Evolutionary conservation across 441 rosid species (phyloP).

Genomic region (Gossypium lobatum): DNA sequence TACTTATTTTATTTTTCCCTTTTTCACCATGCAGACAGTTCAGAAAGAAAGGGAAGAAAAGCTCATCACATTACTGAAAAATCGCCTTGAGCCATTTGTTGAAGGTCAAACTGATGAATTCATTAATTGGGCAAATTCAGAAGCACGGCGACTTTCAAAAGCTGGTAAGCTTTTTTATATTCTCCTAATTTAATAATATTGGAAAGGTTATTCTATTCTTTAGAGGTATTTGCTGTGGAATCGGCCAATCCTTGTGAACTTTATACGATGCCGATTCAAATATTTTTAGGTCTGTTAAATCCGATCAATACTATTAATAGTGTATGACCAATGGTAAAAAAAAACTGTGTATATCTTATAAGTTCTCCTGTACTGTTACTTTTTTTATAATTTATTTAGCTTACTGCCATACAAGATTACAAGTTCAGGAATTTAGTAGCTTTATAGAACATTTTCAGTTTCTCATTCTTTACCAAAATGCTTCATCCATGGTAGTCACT

Average conservation of each 20-base stretch:
- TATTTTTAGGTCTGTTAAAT: not conserved
- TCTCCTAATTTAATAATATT: not conserved
- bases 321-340: not conserved
- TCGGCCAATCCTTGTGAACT: not conserved
- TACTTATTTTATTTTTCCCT: slow-evolving; percentile 3
- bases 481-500: not conserved
- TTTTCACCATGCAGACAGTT: slow-evolving; percentile 39
- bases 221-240: too few relatives aligned
- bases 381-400: not conserved
- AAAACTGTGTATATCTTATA: not conserved
- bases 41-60: slow-evolving; percentile 73
- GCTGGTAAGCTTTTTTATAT: slow-evolving; percentile 46
- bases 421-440: not conserved
- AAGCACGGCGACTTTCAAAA: slow-evolving; percentile 63
- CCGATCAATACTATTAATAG: not conserved
- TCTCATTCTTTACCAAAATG: not conserved
- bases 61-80: slow-evolving; percentile 56
- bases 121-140: slow-evolving; percentile 66
- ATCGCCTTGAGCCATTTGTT: slow-evolving; percentile 66
- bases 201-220: not conserved
- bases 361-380: not conserved
- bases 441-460: not conserved
- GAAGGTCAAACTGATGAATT: slow-evolving; percentile 64
- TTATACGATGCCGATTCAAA: too few relatives aligned
- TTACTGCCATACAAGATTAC: not conserved